Evolutionary conservation across 2,329 filamentous ascomycete genomes (phyloP), one percentile per base, ranked within the genome.

Genomic region (Coleophoma crateriformis): DNA sequence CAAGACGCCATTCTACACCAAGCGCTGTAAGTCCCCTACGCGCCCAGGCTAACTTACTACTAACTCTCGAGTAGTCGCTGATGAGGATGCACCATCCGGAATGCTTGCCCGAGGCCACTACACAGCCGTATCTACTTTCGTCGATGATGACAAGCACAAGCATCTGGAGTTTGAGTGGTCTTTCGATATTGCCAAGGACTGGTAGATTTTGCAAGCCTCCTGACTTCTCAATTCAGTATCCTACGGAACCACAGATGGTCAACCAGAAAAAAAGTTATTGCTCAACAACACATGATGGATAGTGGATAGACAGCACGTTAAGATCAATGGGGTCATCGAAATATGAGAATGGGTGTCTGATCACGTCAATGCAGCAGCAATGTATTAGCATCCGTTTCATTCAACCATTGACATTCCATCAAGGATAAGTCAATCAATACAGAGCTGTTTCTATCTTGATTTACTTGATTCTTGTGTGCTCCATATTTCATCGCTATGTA

Each of bases 131-230:
- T 96, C 90, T 58, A 90, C 83, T 70, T 99, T 99, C 68, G 81
- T 96, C 54, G 94, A 99, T 67, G 94, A 99, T 64, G 94, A 99
- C 73, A 86, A 94, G 69, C 84, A 90, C 71, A 85, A 80, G 56
- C 91, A 99, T 71, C 77, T 99, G 56, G 78, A 86, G 67, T 99
- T 99, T 69, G 87, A 95, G 64, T 99, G 94, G 94, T 84, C 85
- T 54, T 97, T 99, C 64, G 88, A 96, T 66, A 96, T 99, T 68
- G 80, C 87, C 72, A 99, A 97, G 81, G 89, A 96, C 68, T 97
- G 94, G 94, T 88, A 84, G 50, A 54, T 48, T 7, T 10, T 27
- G 27, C 6, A 27, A 27, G 8, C 8, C 27, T 27, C 27, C 27
- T 27, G 27, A 27, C 27, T 7, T 27, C 27, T 10, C 27, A 27